A percentile compares a stretch with the other conserved stretches of the same genome.
These are phyloP conservation scores for Daphne laureola DNA, from an alignment of 441 rosid species.

Conservation along the genomic window DNA sequence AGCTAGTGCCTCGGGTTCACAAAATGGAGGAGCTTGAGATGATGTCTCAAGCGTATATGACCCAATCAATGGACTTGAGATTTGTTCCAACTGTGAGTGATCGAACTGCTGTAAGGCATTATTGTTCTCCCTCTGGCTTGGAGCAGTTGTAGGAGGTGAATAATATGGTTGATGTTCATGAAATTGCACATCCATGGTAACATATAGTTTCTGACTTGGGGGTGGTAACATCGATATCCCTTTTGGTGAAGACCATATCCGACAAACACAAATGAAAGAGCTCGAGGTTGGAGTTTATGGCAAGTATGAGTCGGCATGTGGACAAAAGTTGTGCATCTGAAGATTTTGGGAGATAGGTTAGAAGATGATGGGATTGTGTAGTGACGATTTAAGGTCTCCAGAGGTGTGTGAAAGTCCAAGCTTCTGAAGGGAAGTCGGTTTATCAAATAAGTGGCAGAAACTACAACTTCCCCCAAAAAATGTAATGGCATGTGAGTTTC, in stretches of 20 bases:
- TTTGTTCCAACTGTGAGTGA: too few relatives aligned
- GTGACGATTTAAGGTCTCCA: neutral
- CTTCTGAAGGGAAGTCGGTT: neutral
- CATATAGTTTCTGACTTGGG: slow-evolving; percentile 3
- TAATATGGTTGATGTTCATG: slow-evolving; percentile 1
- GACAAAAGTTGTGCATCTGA: slow-evolving; percentile 2
- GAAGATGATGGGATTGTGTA: neutral
- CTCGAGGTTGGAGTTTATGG: slow-evolving; percentile 2
- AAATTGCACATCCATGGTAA: slow-evolving; percentile 10
- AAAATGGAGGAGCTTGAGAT: too few relatives aligned
- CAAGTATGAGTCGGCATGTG: neutral
- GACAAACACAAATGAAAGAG: slow-evolving; percentile 9
- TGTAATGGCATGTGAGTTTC: slow-evolving; percentile 1
- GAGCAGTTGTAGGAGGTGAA: neutral
- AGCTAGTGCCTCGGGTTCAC: too few relatives aligned
- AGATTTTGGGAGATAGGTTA: neutral
- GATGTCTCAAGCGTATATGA: too few relatives aligned
- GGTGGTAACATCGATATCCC: neutral
- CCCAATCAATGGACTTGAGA: too few relatives aligned
- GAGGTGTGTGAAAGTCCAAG: neutral
- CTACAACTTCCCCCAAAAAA: slow-evolving; percentile 2
- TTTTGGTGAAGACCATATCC: too few relatives aligned
- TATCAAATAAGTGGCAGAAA: neutral
- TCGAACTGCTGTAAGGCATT: too few relatives aligned
- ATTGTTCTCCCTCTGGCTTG: neutral